A percentile compares a stretch with the other conserved stretches of the same genome.
phyloP scores from a whole-genome alignment of 768 basidiomycete genomes.

The Boletus reticuloceps region DNA sequence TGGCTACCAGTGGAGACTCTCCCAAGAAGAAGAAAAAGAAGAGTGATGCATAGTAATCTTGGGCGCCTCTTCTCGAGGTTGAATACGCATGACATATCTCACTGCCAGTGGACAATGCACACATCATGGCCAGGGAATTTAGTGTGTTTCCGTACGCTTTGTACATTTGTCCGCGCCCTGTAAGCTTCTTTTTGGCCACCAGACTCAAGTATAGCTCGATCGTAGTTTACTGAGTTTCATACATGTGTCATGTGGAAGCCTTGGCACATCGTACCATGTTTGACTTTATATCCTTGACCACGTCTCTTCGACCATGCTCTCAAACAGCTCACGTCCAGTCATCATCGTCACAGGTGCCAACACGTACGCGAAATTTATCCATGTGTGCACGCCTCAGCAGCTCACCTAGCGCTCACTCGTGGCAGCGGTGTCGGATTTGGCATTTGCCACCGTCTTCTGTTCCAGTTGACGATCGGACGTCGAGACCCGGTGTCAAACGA shows the following conservation, averaged over 20 bases:
- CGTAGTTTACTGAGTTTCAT: background rate
- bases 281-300: too few species aligned
- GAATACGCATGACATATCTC: background rate
- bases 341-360: slow-evolving; percentile 73
- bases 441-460: slow-evolving; percentile 74
- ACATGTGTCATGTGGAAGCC: background rate
- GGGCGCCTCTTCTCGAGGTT: background rate
- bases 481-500: slow-evolving; percentile 31
- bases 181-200: too few species aligned
- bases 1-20: slow-evolving; percentile 39
- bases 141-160: background rate
- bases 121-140: background rate
- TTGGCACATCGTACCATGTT: too few species aligned
- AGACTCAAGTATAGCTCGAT: too few species aligned
- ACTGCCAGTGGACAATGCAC: background rate
- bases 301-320: slow-evolving; percentile 25
- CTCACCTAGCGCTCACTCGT: slow-evolving; percentile 31
- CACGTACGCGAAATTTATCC: slow-evolving; percentile 38
- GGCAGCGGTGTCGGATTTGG: slow-evolving; percentile 80
- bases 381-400: background rate
- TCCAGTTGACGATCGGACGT: slow-evolving; percentile 53
- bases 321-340: slow-evolving; percentile 37
- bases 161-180: too few species aligned
- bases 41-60: slow-evolving; percentile 24
- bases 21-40: slow-evolving; percentile 46